Evolutionary conservation across 2,329 filamentous ascomycete species (phyloP).

Genomic region (Curvularia verruculosa): DNA sequence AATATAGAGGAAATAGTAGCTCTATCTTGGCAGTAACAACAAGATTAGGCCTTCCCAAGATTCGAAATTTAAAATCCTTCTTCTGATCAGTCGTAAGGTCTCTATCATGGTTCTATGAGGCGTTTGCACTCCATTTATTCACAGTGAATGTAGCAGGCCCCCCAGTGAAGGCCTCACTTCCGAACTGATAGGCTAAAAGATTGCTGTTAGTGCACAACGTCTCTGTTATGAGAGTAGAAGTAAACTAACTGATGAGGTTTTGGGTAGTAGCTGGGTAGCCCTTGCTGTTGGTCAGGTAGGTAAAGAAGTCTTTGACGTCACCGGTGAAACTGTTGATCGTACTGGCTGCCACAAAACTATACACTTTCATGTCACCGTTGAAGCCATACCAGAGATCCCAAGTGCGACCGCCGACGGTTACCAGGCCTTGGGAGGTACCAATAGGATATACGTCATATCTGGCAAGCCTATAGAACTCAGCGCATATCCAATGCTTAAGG

Average conservation of each 20-base stretch:
- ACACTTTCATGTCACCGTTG: conserved; percentile 65
- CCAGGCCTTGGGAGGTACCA: conserved; percentile 20
- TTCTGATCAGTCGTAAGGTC: background rate
- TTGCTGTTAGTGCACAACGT: conserved; percentile 2
- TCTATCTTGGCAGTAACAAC: too few relatives aligned
- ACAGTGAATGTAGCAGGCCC: conserved; percentile 28
- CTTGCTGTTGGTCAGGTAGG: conserved; percentile 59
- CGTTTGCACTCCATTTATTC: conserved; percentile 18
- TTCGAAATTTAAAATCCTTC: background rate
- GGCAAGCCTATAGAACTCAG: conserved; percentile 20
- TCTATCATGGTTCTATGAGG: background rate
- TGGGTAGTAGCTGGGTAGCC: conserved; percentile 44
- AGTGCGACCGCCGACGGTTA: conserved; percentile 56
- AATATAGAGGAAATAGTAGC: too few relatives aligned
- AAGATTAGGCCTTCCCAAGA: background rate
- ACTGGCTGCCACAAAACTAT: conserved; percentile 58
- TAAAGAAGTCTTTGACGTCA: conserved; percentile 63
- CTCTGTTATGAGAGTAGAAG: background rate
- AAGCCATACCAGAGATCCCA: conserved; percentile 64
- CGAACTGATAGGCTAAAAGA: conserved; percentile 25
- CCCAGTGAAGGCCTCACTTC: conserved; percentile 33
- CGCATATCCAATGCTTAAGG: background rate
- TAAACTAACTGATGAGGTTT: conserved; percentile 29
- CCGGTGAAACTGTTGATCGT: conserved; percentile 57
- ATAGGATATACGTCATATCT: conserved; percentile 27